phyloP scores from a whole-genome alignment of 2,329 filamentous ascomycete species.

The Orbilia brochopaga region DNA sequence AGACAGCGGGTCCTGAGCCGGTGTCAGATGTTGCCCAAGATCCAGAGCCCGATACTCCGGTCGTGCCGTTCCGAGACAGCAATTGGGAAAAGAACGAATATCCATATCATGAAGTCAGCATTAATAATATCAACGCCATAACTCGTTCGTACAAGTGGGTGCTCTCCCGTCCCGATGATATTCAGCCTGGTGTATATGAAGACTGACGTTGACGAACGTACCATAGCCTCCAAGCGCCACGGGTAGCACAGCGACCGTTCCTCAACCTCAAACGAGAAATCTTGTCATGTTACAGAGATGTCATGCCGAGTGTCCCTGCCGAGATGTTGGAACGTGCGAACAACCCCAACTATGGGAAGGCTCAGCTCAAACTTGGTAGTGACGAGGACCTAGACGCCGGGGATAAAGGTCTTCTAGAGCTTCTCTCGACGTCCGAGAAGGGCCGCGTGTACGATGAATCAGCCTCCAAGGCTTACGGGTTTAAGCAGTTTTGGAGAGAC shows the following conservation, averaged over 20 bases:
- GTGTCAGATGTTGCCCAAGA: neutral
- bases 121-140: constrained; percentile 78
- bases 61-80: constrained; percentile 75
- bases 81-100: constrained; percentile 75
- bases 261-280: constrained; percentile 83
- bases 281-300: constrained; percentile 78
- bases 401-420: constrained; percentile 67
- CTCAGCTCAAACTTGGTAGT: constrained; percentile 28
- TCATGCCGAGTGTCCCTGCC: constrained; percentile 75
- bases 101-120: constrained; percentile 75
- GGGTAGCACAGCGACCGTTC: constrained; percentile 91
- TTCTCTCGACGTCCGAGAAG: constrained; percentile 64
- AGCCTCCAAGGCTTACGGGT: constrained; percentile 75
- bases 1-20: constrained; percentile 21
- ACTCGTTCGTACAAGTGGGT: constrained; percentile 79
- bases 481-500: constrained; percentile 88
- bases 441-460: constrained; percentile 75
- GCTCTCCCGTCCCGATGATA: neutral
- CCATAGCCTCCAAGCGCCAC: constrained; percentile 76
- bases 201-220: neutral
- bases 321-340: constrained; percentile 67
- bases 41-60: constrained; percentile 49
- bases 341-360: constrained; percentile 47
- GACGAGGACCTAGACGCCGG: constrained; percentile 46
- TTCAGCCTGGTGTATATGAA: neutral